Evolutionary conservation across 306 rosid genomes (phyloP).

Genomic region (Begonia fuchsioides): DNA sequence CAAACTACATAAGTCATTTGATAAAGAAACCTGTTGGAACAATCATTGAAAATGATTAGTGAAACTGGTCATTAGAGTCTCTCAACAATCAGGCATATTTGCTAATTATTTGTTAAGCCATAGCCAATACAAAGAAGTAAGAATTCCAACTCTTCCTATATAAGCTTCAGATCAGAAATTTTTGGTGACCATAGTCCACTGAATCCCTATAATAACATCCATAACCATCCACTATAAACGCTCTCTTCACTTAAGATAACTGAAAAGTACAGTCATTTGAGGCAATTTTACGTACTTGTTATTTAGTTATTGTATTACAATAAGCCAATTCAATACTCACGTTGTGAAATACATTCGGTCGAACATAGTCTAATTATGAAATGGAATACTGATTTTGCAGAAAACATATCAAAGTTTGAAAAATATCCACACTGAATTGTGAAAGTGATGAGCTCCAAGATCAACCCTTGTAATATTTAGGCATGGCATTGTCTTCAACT

Average conservation of each 20-base stretch:
- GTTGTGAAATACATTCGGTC: too few species aligned
- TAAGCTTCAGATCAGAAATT: not conserved
- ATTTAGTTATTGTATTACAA: not conserved
- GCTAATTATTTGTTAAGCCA: too few species aligned
- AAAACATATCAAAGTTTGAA: not conserved
- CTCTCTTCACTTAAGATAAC: not conserved
- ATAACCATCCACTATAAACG: not conserved
- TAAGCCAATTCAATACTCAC: not conserved
- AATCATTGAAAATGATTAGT: conserved; percentile 20
- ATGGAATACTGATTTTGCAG: too few species aligned
- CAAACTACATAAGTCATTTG: conserved; percentile 89
- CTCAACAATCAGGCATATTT: too few species aligned
- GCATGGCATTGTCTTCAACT: not conserved
- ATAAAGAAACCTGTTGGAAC: conserved; percentile 58
- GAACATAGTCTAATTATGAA: too few species aligned
- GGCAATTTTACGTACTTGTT: not conserved
- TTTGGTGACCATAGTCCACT: not conserved
- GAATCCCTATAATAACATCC: not conserved
- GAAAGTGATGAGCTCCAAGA: not conserved
- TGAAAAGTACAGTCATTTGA: not conserved
- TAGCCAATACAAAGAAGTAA: too few species aligned
- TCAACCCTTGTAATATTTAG: not conserved
- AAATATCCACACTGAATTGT: not conserved
- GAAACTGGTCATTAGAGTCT: too few species aligned
- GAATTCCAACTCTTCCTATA: too few species aligned